phyloP scores from a whole-genome alignment of 2,329 filamentous ascomycete genomes.

The Colletotrichum orbiculare region DNA sequence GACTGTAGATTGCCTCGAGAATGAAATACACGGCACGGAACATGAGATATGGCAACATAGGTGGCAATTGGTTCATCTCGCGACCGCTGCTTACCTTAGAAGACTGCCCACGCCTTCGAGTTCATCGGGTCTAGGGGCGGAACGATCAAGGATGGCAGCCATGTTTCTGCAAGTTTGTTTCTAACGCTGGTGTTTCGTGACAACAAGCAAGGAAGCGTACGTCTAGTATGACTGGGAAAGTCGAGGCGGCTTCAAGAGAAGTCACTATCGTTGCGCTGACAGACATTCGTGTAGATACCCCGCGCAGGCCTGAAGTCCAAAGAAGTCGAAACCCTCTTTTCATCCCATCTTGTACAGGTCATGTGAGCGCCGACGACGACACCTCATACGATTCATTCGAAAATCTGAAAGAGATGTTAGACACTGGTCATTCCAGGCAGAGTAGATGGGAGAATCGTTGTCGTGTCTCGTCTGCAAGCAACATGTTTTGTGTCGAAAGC shows the following conservation, averaged over 20 bases:
- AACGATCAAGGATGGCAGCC: conserved; percentile 18
- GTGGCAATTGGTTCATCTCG: no score
- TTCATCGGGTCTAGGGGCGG: conserved; percentile 24
- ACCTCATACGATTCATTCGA: neutral
- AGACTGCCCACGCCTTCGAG: conserved; percentile 13
- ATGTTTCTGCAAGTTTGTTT: neutral
- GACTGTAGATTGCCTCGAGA: no score
- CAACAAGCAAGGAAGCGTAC: neutral
- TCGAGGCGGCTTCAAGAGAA: neutral
- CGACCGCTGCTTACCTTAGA: neutral
- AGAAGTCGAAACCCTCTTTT: neutral
- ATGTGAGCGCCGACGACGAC: neutral
- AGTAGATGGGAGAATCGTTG: no score
- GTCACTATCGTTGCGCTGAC: neutral
- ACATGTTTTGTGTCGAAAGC: no score
- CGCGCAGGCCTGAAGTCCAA: neutral
- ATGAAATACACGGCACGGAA: neutral
- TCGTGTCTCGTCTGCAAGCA: no score
- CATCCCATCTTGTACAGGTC: neutral
- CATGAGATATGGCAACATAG: no score
- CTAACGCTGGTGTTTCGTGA: neutral
- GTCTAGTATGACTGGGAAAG: neutral
- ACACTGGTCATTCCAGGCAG: no score
- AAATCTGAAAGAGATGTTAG: neutral
- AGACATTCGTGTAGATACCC: neutral